A percentile compares a stretch with the other conserved stretches of the same genome.
phyloP scores from a whole-genome alignment of 163 green algal species.

The Scenedesmus sp. region DNA sequence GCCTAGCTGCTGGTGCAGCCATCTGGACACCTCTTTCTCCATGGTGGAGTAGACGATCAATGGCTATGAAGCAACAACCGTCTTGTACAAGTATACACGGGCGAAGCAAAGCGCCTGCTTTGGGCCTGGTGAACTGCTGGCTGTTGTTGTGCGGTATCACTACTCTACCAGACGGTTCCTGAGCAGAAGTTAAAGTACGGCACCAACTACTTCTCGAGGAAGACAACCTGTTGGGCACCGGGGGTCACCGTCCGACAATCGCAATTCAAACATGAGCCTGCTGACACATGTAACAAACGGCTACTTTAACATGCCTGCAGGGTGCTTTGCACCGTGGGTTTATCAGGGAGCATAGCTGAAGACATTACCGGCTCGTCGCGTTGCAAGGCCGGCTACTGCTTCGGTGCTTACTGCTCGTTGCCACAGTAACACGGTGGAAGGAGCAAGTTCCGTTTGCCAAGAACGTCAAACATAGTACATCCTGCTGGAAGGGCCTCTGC shows the following conservation, averaged over 20 bases:
- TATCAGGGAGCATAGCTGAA: background rate
- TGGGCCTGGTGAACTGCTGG: background rate
- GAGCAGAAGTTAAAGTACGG: no score
- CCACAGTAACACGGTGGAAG: no score
- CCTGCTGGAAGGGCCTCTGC: no score
- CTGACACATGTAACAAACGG: background rate
- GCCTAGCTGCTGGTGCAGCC: conserved; percentile 25
- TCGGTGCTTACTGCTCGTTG: no score
- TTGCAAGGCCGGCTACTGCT: background rate
- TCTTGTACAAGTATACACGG: background rate
- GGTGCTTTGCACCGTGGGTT: no score
- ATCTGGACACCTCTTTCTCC: conserved; percentile 33
- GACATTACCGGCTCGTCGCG: background rate
- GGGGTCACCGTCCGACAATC: background rate
- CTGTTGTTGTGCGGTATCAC: background rate
- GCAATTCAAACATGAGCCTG: background rate
- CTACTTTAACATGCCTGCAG: background rate
- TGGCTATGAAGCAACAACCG: background rate
- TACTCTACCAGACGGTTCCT: background rate
- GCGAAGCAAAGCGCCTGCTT: background rate
- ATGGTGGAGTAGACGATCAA: background rate
- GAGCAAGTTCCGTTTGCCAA: no score
- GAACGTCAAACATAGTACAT: no score
- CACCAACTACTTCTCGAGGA: no score
- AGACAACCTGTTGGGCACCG: no score